Base-by-base conservation (phyloP, 106 monocot genomes). In the Acorus gramineus region DNA sequence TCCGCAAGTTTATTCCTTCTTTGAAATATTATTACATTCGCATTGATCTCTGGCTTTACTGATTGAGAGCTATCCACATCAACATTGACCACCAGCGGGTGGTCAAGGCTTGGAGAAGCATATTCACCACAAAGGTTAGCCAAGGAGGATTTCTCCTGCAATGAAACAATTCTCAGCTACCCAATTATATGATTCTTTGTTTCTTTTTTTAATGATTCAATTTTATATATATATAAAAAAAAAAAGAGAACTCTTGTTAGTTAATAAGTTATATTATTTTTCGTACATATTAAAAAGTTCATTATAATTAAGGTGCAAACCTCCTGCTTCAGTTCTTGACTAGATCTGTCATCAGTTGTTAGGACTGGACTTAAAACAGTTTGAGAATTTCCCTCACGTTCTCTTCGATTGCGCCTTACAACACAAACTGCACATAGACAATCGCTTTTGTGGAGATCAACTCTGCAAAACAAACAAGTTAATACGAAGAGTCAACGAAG, bases 401-500 rank as follows among this genome's bases (percentile, higher is more conserved):
- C 92, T 62, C 76, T 84, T 59, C 82, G 80, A 42, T 82, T 76
- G 7, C 94, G 78, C 67, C 84, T 80, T 66, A 95, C 79, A 13
- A 82, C 81, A 76, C 94, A 95, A 56, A 87, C 94, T 71, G 94
- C 94, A 78, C 90, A 95, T 6, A 86, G 66, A 49, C 94, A 95
- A 56, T 80, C 86, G 71, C 69, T 90, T 82, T 95, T 95, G 67
- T 95, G 94, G 42, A 60, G 66, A 56, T 90, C 82, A 63, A 80
- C 84, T 68, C 94, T 95, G 82, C 60, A 79, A 55, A 42, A 53
- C 12, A 78, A 64, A 48, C 11, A 63, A 63, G 7, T 4, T 8
- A 28, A 28, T 28, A 28, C 0, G 28, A 28, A 28, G 28, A 28
- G 28, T 28, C 28, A 28, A 28, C 28, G 28, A 28, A 28, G 28